Conservation (phyloP, 106 monocot species). For the Alisma plantagoaquatica region DNA sequence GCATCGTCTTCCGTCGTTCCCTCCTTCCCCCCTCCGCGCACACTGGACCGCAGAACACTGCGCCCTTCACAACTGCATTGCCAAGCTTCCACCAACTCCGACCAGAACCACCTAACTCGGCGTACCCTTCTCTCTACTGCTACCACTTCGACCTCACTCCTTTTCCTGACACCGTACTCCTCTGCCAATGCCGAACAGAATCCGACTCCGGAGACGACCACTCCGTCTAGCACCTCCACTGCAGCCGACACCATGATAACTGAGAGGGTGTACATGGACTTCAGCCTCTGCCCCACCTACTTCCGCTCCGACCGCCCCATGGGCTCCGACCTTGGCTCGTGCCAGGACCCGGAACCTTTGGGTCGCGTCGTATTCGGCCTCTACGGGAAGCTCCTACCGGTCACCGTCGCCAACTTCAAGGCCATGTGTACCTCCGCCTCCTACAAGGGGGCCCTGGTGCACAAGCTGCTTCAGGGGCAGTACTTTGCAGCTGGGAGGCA, state of each 20-base stretch:
- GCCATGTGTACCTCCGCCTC: slow-evolving; percentile 49
- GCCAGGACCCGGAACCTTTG: slow-evolving; percentile 61
- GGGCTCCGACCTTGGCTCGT: slow-evolving; percentile 41
- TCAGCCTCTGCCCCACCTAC: slow-evolving; percentile 77
- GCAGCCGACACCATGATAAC: slow-evolving; percentile 56
- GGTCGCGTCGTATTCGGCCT: slow-evolving; percentile 88
- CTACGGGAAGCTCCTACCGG: slow-evolving; percentile 61
- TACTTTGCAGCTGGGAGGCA: slow-evolving; percentile 80
- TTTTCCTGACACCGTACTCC: slow-evolving; percentile 3
- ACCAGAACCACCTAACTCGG: slow-evolving; percentile 8
- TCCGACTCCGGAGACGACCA: neutral
- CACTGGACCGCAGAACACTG: slow-evolving; percentile 4
- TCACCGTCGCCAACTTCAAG: slow-evolving; percentile 84
- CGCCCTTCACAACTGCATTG: slow-evolving; percentile 15
- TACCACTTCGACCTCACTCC: slow-evolving; percentile 4
- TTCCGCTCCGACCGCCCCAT: slow-evolving; percentile 65
- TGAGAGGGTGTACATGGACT: slow-evolving; percentile 84
- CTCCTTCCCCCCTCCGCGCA: slow-evolving; percentile 5
- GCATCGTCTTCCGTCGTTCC: slow-evolving; percentile 10
- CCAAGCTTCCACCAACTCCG: neutral
- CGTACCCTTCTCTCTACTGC: slow-evolving; percentile 4
- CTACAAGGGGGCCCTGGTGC: slow-evolving; percentile 67
- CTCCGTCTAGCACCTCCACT: neutral
- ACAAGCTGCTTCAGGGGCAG: slow-evolving; percentile 70
- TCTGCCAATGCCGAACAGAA: neutral